These are phyloP conservation scores for Ophiostoma australiae DNA, from an alignment of 2,329 filamentous ascomycete species.

Conservation along the genomic window DNA sequence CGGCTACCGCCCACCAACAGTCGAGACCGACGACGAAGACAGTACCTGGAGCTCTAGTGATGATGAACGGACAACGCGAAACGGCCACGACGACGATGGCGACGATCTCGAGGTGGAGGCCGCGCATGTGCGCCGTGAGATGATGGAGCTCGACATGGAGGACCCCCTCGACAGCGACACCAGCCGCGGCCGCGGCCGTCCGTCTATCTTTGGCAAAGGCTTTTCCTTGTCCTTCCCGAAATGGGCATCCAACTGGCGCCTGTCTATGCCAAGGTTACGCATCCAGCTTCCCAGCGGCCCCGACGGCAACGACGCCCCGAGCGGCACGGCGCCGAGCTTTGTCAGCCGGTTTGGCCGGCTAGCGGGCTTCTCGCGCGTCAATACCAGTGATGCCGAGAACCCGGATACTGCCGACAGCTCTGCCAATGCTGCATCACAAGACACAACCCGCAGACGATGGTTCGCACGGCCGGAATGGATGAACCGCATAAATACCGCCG, in stretches of 20 bases:
- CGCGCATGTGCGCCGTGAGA: conserved; percentile 68
- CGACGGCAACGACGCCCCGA: conserved; percentile 27
- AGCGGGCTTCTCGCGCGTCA: conserved; percentile 21
- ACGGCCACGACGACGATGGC: conserved; percentile 34
- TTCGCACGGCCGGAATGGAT: conserved; percentile 27
- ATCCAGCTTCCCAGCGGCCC: conserved; percentile 39
- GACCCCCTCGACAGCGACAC: conserved; percentile 48
- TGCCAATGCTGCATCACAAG: background rate
- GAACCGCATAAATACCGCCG: conserved; percentile 38
- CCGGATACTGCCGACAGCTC: conserved; percentile 24
- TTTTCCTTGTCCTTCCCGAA: conserved; percentile 49
- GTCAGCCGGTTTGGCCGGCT: conserved; percentile 24
- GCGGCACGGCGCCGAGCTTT: conserved; percentile 19
- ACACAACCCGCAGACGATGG: conserved; percentile 20
- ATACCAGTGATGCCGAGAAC: conserved; percentile 14
- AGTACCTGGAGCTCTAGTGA: conserved; percentile 47
- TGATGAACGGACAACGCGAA: conserved; percentile 28
- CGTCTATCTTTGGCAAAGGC: conserved; percentile 50
- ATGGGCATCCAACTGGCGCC: conserved; percentile 52
- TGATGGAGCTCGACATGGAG: conserved; percentile 84
- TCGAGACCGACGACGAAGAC: conserved; percentile 68
- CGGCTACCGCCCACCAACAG: conserved; percentile 74
- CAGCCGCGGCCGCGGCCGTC: conserved; percentile 31
- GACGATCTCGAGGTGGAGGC: conserved; percentile 49
- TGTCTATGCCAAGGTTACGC: conserved; percentile 43